A percentile compares a stretch with the other conserved stretches of the same genome.
phyloP scores from a whole-genome alignment of 129 eudicot genomes.

The Chrysanthemum seticuspe region DNA sequence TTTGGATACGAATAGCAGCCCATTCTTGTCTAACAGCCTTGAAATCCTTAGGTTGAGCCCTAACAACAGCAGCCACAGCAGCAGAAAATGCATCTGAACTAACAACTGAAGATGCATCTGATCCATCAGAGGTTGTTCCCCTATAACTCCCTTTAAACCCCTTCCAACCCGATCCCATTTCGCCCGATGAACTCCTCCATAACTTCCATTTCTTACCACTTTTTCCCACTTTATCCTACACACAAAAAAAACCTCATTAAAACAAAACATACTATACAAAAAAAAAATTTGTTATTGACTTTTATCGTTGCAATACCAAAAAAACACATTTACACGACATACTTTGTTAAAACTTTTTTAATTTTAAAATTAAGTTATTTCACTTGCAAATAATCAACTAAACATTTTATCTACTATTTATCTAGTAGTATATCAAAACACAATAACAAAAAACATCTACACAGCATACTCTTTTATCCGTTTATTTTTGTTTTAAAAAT shows the following conservation, averaged over 20 bases:
- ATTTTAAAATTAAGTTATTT: too few species aligned
- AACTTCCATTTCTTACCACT: constrained; percentile 83
- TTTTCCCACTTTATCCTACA: constrained; percentile 58
- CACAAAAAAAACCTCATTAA: not conserved
- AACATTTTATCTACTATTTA: too few species aligned
- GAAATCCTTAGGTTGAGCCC: constrained; percentile 92
- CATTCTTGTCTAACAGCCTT: constrained; percentile 84
- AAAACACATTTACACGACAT: too few species aligned
- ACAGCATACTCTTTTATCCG: too few species aligned
- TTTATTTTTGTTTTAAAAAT: too few species aligned
- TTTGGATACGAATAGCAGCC: constrained; percentile 98
- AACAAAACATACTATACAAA: not conserved
- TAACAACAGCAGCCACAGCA: constrained; percentile 84
- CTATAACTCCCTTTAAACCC: constrained; percentile 56
- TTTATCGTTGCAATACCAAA: too few species aligned
- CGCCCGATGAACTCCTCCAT: constrained; percentile 89
- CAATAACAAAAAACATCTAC: too few species aligned
- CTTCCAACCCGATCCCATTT: constrained; percentile 64
- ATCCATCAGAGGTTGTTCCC: constrained; percentile 56
- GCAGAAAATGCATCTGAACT: constrained; percentile 64
- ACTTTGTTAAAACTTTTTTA: too few species aligned
- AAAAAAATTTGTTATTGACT: too few species aligned
- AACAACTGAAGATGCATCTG: constrained; percentile 61
- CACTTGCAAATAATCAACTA: too few species aligned
- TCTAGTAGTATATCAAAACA: too few species aligned